phyloP scores from a whole-genome alignment of 352 stramenopile species.

The Phytophthora nicotianae region DNA sequence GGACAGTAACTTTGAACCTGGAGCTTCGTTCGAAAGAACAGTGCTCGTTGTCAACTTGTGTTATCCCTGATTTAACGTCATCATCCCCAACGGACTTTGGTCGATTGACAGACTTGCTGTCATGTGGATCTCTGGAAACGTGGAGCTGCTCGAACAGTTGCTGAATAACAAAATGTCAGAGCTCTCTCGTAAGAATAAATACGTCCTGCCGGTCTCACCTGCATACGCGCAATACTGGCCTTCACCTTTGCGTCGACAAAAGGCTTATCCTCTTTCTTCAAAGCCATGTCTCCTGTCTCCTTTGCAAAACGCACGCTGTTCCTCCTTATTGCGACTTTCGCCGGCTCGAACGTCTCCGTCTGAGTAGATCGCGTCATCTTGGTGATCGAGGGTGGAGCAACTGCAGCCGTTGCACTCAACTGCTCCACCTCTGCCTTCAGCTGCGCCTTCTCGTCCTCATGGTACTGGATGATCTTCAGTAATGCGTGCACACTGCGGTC shows the following conservation, averaged over 20 bases:
- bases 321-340: slow-evolving; percentile 3
- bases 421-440: slow-evolving; percentile 26
- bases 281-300: not conserved
- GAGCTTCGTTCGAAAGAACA: not conserved
- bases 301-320: slow-evolving; percentile 23
- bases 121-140: not conserved
- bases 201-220: slow-evolving; percentile 14
- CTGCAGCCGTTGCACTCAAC: slow-evolving; percentile 8
- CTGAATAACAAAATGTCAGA: slow-evolving; percentile 23
- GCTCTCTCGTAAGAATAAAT: not conserved
- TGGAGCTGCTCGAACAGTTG: slow-evolving; percentile 43
- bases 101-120: not conserved
- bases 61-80: not conserved
- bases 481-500: slow-evolving; percentile 50
- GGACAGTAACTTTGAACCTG: slow-evolving; percentile 26
- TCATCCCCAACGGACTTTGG: not conserved
- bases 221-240: slow-evolving; percentile 19
- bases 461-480: slow-evolving; percentile 51
- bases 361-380: slow-evolving; percentile 32
- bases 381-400: slow-evolving; percentile 4
- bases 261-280: slow-evolving; percentile 1
- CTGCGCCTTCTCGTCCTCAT: slow-evolving; percentile 33
- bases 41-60: not conserved
- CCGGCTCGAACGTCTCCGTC: slow-evolving; percentile 20
- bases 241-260: slow-evolving; percentile 1